These are phyloP conservation scores for Chloropicon primus DNA, from an alignment of 139 green algal genomes.

Conservation along the genomic window DNA sequence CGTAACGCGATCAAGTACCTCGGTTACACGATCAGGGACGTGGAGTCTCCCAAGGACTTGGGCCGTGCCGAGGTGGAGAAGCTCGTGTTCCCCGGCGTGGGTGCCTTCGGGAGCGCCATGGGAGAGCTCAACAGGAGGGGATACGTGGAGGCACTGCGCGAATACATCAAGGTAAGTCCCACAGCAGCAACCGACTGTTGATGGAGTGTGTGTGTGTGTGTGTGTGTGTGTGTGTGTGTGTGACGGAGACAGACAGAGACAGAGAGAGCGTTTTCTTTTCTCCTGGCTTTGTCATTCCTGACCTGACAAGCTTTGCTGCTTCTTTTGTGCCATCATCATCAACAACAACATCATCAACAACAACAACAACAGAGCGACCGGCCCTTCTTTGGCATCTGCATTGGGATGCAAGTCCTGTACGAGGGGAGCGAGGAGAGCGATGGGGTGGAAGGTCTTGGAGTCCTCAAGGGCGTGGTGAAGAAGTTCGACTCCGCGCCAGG, in stretches of 20 bases:
- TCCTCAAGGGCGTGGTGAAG: slow-evolving; percentile 67
- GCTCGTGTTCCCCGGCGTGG: slow-evolving; percentile 94
- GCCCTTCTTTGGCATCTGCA: slow-evolving; percentile 95
- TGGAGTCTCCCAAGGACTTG: slow-evolving; percentile 16
- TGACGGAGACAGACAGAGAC: too few relatives aligned
- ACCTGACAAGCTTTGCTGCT: too few relatives aligned
- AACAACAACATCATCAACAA: too few relatives aligned
- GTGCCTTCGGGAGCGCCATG: slow-evolving; percentile 83
- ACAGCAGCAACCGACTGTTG: too few relatives aligned
- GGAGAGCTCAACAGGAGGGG: slow-evolving; percentile 44
- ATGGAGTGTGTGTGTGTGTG: too few relatives aligned
- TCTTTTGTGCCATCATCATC: too few relatives aligned
- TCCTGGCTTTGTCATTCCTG: too few relatives aligned
- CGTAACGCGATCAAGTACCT: slow-evolving; percentile 86
- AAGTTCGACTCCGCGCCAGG: slow-evolving; percentile 57
- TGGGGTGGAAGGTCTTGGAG: slow-evolving; percentile 68
- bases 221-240: too few relatives aligned
- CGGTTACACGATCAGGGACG: slow-evolving; percentile 80
- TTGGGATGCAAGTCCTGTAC: slow-evolving; percentile 93
- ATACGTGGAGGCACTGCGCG: slow-evolving; percentile 55
- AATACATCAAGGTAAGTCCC: slow-evolving; percentile 66
- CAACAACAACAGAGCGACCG: slow-evolving; percentile 6
- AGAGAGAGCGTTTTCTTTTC: too few relatives aligned
- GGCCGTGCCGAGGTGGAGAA: neutral
- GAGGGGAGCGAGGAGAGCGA: slow-evolving; percentile 89